Base-by-base conservation (phyloP, 2,329 filamentous ascomycete species). In the Penicillium concentricum region DNA sequence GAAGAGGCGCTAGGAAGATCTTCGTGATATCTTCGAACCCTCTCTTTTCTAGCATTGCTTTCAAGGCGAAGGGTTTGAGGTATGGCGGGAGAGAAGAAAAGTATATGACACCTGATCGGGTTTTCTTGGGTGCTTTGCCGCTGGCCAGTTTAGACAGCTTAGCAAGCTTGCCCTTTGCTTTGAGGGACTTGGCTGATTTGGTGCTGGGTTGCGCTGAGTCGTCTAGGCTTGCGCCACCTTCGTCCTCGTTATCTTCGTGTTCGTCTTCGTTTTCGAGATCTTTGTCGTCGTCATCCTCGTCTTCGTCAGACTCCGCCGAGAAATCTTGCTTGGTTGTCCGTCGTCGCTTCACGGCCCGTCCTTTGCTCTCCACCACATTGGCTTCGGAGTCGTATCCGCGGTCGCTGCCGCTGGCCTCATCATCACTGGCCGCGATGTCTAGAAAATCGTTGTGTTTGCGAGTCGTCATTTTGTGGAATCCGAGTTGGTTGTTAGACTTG, bases 301-400 rank as follows among this genome's bases (percentile, higher is more conserved):
- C 66, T 74, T 87, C 51, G 74, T 88, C 61, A 63, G 80, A 63
- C 35, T 46, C 78, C 84, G 20, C 42, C 58, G 54, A 64, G 63
- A 49, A 60, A 41, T 65, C 62, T 37, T 63, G 61, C 22, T 44
- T 58, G 44, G 65, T 58, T 53, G 67, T 69, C 59, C 63, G 68
- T 53, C 67, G 70, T 64, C 65, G 68, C 65, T 72, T 76, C 55
- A 63, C 64, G 43, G 60, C 61, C 39, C 66, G 70, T 37, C 69
- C 71, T 66, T 78, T 79, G 51, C 68, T 74, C 49, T 77, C 68
- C 56, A 74, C 70, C 20, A 66, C 75, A 41, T 67, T 62, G 6
- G 72, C 76, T 59, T 79, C 77, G 39, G 77, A 79, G 59, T 79
- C 75, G 53, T 79, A 79, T 59, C 76, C 77, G 16, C 63, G 63